phyloP scores from a whole-genome alignment of 495 filamentous ascomycete species.

The Echria macrotheca region DNA sequence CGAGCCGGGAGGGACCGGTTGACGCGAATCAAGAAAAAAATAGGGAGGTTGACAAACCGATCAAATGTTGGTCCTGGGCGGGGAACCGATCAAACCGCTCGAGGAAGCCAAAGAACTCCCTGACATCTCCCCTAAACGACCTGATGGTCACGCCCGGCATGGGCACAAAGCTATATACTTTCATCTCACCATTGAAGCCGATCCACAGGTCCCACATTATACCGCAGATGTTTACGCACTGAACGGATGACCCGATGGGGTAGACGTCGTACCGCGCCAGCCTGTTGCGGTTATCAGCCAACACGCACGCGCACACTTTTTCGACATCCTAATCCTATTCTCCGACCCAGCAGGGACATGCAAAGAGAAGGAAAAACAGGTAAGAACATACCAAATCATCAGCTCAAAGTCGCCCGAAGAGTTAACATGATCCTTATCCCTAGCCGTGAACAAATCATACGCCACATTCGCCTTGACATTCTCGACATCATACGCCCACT shows the following conservation, averaged over 20 bases:
- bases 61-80: slow-evolving; percentile 37
- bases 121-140: slow-evolving; percentile 36
- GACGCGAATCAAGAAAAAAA: neutral
- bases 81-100: slow-evolving; percentile 33
- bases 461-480: slow-evolving; percentile 41
- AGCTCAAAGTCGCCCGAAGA: slow-evolving; percentile 44
- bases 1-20: neutral
- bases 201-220: slow-evolving; percentile 35
- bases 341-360: no score
- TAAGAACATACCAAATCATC: slow-evolving; percentile 52
- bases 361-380: no score
- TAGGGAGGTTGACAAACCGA: no score
- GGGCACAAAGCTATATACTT: slow-evolving; percentile 43
- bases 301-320: no score
- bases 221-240: slow-evolving; percentile 29
- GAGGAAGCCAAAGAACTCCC: slow-evolving; percentile 41
- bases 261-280: slow-evolving; percentile 34
- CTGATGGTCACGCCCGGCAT: slow-evolving; percentile 19
- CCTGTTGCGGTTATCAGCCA: no score
- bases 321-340: no score
- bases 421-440: slow-evolving; percentile 38
- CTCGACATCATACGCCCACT: slow-evolving; percentile 37
- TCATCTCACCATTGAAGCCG: slow-evolving; percentile 34
- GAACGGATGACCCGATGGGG: slow-evolving; percentile 38
- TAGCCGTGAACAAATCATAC: slow-evolving; percentile 45